Base-by-base conservation (phyloP, 805 yeast species). In the Alloascoidea hylecoeti region DNA sequence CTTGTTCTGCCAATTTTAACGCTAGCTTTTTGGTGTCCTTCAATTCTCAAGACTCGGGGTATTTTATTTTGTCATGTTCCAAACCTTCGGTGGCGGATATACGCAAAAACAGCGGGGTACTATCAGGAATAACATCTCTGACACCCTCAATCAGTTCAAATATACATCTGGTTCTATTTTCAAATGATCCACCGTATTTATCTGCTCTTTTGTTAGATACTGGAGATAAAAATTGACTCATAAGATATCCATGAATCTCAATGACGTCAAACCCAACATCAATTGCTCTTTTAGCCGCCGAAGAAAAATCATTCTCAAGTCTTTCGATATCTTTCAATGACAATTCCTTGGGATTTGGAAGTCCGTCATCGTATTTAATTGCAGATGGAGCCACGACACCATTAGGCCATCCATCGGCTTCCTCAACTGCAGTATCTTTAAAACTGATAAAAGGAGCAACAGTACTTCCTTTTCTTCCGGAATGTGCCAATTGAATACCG, bases 241-340 rank as follows among this genome's bases (percentile, higher is more conserved):
- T 42, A 37, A 76, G 52, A 46, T 71, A 75, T 2, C 83, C 83
- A 51, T 78, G 83, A 37, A 78, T 58, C 49, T 75, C 82, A 35
- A 79, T 69, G 44, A 76, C 76, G 52, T 79, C 83, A 37, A 70
- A 64, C 1, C 76, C 74, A 5, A 74, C 66, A 12, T 60, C 63
- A 27, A 66, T 55, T 1, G 82, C 71, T 42, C 64, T 61, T 41
- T 60, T 56, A 1, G 77, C 73, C 17, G 74, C 69, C 2, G 42
- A 47, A 17, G 57, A 66, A 49, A 66, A 72, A 3, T 55, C 54
- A 16, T 58, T 45, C 15, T 70, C 56, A n/a, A 71, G 38, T 0
- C 50, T 49, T 19, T 59, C 44, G 41, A 71, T 58, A 36, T 73
- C 71, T 2, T 49, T 56, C 2, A 36, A 44, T 2, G 68, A 61